Evolutionary conservation across 179 eudicot species (phyloP).

Genomic region (Vitellaria paradoxa): DNA sequence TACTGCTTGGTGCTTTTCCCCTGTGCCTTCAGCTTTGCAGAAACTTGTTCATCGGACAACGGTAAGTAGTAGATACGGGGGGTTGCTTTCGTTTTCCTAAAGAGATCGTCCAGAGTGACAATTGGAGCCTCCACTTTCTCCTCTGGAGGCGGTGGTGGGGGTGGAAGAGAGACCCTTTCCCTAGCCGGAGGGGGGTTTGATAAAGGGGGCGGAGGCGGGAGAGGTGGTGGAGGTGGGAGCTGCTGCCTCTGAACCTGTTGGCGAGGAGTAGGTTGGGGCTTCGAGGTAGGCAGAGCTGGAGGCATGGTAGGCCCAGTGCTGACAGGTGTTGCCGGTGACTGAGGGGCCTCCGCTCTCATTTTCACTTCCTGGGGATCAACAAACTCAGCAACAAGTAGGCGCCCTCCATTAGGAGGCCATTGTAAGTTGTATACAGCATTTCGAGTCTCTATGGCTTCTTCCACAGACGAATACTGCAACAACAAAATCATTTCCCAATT

Average conservation of each 20-base stretch:
- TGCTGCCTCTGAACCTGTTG: slow-evolving; percentile 43
- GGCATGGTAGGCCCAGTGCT: slow-evolving; percentile 25
- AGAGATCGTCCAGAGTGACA: slow-evolving; percentile 87
- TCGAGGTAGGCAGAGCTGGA: slow-evolving; percentile 23
- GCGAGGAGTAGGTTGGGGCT: slow-evolving; percentile 47
- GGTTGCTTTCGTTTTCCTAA: slow-evolving; percentile 81
- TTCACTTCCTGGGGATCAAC: slow-evolving; percentile 92
- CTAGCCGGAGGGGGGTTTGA: slow-evolving; percentile 17
- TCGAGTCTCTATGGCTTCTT: slow-evolving; percentile 90
- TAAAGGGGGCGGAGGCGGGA: slow-evolving; percentile 28
- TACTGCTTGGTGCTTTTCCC: slow-evolving; percentile 45
- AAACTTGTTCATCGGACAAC: slow-evolving; percentile 78
- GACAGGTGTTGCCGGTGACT: slow-evolving; percentile 48
- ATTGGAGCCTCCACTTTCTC: slow-evolving; percentile 64
- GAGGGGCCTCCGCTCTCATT: slow-evolving; percentile 39
- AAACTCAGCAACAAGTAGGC: slow-evolving; percentile 70
- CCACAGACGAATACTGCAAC: slow-evolving; percentile 79
- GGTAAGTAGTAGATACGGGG: slow-evolving; percentile 91
- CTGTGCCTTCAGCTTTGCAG: slow-evolving; percentile 43
- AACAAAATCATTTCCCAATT: neutral
- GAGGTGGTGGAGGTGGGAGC: slow-evolving; percentile 48
- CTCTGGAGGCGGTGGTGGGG: slow-evolving; percentile 23
- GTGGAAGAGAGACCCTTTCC: slow-evolving; percentile 51
- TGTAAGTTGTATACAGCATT: slow-evolving; percentile 85
- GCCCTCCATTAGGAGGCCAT: slow-evolving; percentile 96